These are phyloP conservation scores for Saturnispora ahearnii DNA, from an alignment of 805 yeast species.

Conservation along the genomic window DNA sequence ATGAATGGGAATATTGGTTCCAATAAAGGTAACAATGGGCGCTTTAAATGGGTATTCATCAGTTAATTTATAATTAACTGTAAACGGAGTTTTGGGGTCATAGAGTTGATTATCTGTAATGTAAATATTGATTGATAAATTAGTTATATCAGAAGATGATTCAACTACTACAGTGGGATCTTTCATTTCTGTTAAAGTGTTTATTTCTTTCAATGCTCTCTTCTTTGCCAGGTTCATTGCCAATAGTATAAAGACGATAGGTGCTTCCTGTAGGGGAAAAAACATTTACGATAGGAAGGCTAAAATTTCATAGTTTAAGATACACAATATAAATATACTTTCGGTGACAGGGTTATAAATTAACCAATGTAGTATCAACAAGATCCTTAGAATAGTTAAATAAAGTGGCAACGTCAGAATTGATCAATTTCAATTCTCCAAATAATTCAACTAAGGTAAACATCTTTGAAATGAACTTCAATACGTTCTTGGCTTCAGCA, in stretches of 20 bases:
- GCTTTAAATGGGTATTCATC: constrained; percentile 10
- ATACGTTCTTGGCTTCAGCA: constrained; percentile 16
- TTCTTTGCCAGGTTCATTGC: constrained; percentile 1
- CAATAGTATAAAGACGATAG: neutral
- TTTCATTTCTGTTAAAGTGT: neutral
- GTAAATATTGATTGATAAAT: constrained; percentile 5
- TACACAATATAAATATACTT: constrained; percentile 1
- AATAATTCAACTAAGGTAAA: constrained; percentile 17
- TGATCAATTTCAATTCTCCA: constrained; percentile 14
- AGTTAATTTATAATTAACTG: constrained; percentile 2
- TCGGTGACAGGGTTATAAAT: neutral
- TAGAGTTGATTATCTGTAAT: constrained; percentile 5
- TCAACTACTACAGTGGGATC: constrained; percentile 3
- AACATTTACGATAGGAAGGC: neutral
- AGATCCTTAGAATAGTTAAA: constrained; percentile 7
- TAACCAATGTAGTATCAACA: neutral
- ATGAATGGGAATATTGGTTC: constrained; percentile 46
- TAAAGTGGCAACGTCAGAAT: constrained; percentile 9
- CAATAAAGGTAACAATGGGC: constrained; percentile 9
- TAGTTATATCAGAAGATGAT: neutral
- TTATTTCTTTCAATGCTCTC: constrained; percentile 3
- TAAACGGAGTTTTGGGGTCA: neutral
- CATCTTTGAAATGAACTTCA: constrained; percentile 21
- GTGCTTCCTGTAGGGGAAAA: neutral
- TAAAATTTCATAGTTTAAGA: neutral